phyloP scores from a whole-genome alignment of 768 basidiomycete genomes.

The Butyriboletus loyo region DNA sequence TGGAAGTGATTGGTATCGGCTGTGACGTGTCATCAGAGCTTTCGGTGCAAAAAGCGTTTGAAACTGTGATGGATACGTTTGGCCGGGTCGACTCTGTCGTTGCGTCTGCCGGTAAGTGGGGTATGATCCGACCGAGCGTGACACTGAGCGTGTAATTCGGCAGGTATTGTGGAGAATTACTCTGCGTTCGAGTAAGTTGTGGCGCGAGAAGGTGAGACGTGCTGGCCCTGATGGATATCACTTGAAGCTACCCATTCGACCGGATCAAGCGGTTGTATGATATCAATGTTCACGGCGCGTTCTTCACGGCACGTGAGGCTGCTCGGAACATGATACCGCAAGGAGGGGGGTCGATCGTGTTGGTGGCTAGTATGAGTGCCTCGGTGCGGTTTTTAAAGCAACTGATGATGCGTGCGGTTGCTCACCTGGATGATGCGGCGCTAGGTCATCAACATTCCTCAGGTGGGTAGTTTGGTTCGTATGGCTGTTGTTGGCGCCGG shows the following conservation, averaged over 20 bases:
- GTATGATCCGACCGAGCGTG: conserved; percentile 8
- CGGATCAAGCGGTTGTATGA: conserved; percentile 82
- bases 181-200: conserved; percentile 76
- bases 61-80: conserved; percentile 55
- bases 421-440: conserved; percentile 12
- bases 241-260: conserved; percentile 77
- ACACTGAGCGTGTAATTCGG: conserved; percentile 1
- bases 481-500: neutral
- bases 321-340: conserved; percentile 87
- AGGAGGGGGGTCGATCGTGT: conserved; percentile 75
- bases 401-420: neutral
- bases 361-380: conserved; percentile 91
- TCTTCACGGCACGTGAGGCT: conserved; percentile 95
- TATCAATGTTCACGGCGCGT: conserved; percentile 92
- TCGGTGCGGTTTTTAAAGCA: conserved; percentile 49
- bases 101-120: conserved; percentile 73
- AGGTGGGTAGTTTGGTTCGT: conserved; percentile 41
- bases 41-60: conserved; percentile 72
- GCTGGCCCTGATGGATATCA: conserved; percentile 5
- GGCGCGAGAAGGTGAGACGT: neutral
- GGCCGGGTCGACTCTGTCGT: conserved; percentile 81
- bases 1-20: conserved; percentile 70
- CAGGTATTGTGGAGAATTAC: conserved; percentile 87
- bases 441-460: conserved; percentile 87
- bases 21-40: conserved; percentile 87